Conservation (phyloP, 2,329 filamentous ascomycete genomes). For the Cladosporium sp. region DNA sequence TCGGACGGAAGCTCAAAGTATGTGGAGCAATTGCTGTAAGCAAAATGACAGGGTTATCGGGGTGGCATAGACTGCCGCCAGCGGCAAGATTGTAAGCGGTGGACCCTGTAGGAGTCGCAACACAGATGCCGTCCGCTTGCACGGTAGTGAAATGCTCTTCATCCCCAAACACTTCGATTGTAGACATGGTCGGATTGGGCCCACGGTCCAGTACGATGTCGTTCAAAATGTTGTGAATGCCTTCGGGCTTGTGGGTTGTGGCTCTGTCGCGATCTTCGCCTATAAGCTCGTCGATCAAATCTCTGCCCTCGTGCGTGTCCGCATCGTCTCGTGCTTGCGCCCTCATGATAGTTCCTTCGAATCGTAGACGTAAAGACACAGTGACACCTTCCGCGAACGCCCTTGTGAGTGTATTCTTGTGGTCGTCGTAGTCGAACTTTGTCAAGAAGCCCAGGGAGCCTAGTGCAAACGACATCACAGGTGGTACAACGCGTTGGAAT, state of each 20-base stretch:
- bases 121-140: slow-evolving; percentile 88
- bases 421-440: slow-evolving; percentile 88
- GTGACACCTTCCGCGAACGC: slow-evolving; percentile 83
- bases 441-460: slow-evolving; percentile 94
- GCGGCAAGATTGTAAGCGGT: slow-evolving; percentile 96
- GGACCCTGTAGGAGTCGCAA: slow-evolving; percentile 90
- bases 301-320: slow-evolving; percentile 49
- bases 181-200: slow-evolving; percentile 91
- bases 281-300: slow-evolving; percentile 86
- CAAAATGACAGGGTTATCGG: slow-evolving; percentile 94
- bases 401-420: slow-evolving; percentile 66
- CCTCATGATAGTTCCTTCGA: slow-evolving; percentile 93
- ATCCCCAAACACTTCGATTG: slow-evolving; percentile 88
- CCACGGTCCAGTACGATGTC: slow-evolving; percentile 96
- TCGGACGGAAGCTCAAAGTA: slow-evolving; percentile 92
- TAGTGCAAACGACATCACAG: slow-evolving; percentile 85
- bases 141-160: slow-evolving; percentile 95
- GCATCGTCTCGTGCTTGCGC: slow-evolving; percentile 55
- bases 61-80: slow-evolving; percentile 92
- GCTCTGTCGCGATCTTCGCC: slow-evolving; percentile 83
- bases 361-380: slow-evolving; percentile 81
- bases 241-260: slow-evolving; percentile 80
- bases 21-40: slow-evolving; percentile 94
- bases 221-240: slow-evolving; percentile 87
- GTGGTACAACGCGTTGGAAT: slow-evolving; percentile 92